Evolutionary conservation across 768 basidiomycete genomes (phyloP).

Genomic region (Lactarius deliciosus): DNA sequence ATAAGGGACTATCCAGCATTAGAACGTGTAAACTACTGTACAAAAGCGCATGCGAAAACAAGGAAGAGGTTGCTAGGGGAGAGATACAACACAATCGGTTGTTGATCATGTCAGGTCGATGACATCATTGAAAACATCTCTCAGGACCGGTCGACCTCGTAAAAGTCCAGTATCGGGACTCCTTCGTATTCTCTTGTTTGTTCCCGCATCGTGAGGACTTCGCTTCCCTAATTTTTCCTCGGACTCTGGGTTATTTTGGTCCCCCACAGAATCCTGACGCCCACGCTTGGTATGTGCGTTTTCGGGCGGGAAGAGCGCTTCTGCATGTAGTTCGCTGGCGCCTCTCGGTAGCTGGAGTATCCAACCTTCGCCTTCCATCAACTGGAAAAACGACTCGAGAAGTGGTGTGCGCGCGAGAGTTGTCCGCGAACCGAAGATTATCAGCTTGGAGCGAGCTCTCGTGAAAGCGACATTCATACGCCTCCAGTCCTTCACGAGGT

Average conservation of each 20-base stretch:
- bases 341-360: slow-evolving; percentile 54
- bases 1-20: background rate
- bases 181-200: slow-evolving; percentile 41
- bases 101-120: slow-evolving; percentile 19
- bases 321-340: slow-evolving; percentile 43
- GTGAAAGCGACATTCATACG: slow-evolving; percentile 97
- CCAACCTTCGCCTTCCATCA: slow-evolving; percentile 77
- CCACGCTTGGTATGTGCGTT: slow-evolving; percentile 18
- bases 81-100: background rate
- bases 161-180: slow-evolving; percentile 45
- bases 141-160: slow-evolving; percentile 57
- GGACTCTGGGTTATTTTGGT: slow-evolving; percentile 28
- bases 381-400: slow-evolving; percentile 68
- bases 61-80: background rate
- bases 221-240: slow-evolving; percentile 41
- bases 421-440: slow-evolving; percentile 84
- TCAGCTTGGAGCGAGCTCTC: slow-evolving; percentile 83
- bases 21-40: slow-evolving; percentile 10
- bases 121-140: slow-evolving; percentile 54
- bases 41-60: background rate
- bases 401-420: slow-evolving; percentile 67
- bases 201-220: slow-evolving; percentile 25
- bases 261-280: slow-evolving; percentile 19
- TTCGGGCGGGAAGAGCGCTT: slow-evolving; percentile 42
- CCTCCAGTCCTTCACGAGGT: slow-evolving; percentile 93